Conservation (phyloP, 2,329 filamentous ascomycete species). For the Sphaerulina vaccinii region DNA sequence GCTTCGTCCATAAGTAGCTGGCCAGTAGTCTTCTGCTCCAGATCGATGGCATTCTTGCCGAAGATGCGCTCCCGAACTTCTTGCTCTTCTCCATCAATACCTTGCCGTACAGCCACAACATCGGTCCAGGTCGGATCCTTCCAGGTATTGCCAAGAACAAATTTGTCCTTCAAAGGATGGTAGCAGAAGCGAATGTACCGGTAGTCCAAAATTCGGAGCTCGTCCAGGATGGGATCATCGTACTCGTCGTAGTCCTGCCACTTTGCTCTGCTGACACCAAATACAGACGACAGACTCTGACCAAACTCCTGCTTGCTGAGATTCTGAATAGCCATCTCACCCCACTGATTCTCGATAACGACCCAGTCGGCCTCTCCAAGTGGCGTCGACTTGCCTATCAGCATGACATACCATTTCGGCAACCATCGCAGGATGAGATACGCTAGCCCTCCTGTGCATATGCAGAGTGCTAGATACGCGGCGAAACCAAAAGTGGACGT, state of each 20-base stretch:
- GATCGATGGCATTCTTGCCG: constrained; percentile 85
- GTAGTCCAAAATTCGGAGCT: constrained; percentile 80
- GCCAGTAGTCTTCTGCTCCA: constrained; percentile 79
- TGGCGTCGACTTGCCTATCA: constrained; percentile 68
- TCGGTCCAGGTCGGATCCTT: constrained; percentile 89
- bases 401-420: constrained; percentile 76
- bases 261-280: constrained; percentile 64
- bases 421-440: constrained; percentile 89
- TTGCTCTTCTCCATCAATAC: constrained; percentile 86
- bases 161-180: constrained; percentile 85
- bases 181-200: constrained; percentile 92
- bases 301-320: constrained; percentile 62
- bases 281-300: constrained; percentile 64
- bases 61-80: constrained; percentile 81
- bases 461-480: constrained; percentile 68
- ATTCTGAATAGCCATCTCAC: constrained; percentile 77
- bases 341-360: constrained; percentile 97
- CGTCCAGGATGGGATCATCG: constrained; percentile 70
- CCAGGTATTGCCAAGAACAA: constrained; percentile 83
- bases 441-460: constrained; percentile 70
- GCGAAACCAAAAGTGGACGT: constrained; percentile 70
- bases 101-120: constrained; percentile 69
- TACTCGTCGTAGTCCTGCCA: constrained; percentile 69
- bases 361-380: constrained; percentile 83
- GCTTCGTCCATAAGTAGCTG: constrained; percentile 91